Conservation (phyloP, 768 basidiomycete genomes). For the Punctularia strigosozonata region DNA sequence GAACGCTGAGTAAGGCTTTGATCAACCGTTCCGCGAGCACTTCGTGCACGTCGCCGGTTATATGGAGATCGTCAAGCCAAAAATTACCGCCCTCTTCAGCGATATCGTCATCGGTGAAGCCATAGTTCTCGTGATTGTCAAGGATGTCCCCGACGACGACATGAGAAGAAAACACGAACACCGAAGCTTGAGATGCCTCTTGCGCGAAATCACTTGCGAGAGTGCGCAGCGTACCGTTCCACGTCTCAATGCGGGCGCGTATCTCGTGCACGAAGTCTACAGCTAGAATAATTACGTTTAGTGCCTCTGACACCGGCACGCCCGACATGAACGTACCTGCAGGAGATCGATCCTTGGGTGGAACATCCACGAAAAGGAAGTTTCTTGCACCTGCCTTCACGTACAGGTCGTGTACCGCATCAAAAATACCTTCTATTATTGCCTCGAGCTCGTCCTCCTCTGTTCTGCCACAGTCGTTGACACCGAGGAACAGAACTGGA, state of each 20-base stretch:
- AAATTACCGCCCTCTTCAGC: constrained; percentile 19
- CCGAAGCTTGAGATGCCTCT: constrained; percentile 12
- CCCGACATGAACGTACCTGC: constrained; percentile 14
- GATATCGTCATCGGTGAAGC: constrained; percentile 19
- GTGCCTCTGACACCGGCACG: neutral
- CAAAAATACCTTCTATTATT: constrained; percentile 16
- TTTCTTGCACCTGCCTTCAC: constrained; percentile 21
- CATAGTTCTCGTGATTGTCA: constrained; percentile 21
- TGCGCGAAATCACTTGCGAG: constrained; percentile 15
- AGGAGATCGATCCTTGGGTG: constrained; percentile 25
- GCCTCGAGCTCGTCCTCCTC: constrained; percentile 17
- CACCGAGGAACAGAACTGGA: constrained; percentile 22
- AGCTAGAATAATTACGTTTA: neutral
- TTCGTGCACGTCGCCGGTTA: constrained; percentile 20
- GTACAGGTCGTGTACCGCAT: constrained; percentile 19
- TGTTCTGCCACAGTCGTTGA: constrained; percentile 26
- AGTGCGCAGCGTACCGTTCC: constrained; percentile 20
- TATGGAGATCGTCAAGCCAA: constrained; percentile 27
- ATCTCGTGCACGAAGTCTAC: constrained; percentile 3
- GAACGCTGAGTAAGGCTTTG: too few relatives aligned
- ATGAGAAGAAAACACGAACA: constrained; percentile 23
- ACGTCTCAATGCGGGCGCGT: constrained; percentile 11
- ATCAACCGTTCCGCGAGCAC: constrained; percentile 16
- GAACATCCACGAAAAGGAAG: constrained; percentile 26
- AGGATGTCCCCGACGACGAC: constrained; percentile 19